Conservation (phyloP, 208 protist species). For the Trypanosoma rangeli region DNA sequence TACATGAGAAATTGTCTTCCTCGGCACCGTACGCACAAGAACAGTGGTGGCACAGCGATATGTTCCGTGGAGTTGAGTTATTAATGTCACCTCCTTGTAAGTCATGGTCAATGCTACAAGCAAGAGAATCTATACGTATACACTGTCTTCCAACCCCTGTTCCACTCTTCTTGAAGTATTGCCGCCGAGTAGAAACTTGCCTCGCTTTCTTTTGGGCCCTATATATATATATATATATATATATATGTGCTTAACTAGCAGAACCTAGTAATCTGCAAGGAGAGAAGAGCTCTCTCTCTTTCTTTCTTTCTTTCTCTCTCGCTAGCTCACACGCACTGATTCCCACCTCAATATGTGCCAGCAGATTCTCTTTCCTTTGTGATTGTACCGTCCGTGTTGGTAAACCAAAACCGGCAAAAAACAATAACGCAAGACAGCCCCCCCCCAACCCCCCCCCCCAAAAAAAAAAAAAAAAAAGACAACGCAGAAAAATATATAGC, state of each 20-base stretch:
- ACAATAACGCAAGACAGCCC: background rate
- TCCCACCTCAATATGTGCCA: background rate
- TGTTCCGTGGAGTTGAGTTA: constrained; percentile 31
- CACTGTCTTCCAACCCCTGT: background rate
- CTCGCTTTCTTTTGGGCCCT: background rate
- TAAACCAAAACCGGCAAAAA: background rate
- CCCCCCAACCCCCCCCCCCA: background rate
- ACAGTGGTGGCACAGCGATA: constrained; percentile 45
- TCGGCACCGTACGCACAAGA: constrained; percentile 29
- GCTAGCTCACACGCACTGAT: background rate
- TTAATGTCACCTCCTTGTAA: constrained; percentile 12
- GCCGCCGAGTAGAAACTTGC: no score
- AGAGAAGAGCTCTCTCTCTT: background rate
- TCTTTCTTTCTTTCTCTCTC: background rate
- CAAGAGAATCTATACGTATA: constrained; percentile 5
- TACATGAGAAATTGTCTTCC: constrained; percentile 4
- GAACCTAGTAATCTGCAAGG: background rate
- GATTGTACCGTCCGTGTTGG: background rate
- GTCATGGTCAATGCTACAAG: constrained; percentile 22
- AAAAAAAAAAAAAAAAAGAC: background rate
- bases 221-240: background rate
- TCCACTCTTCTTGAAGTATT: background rate
- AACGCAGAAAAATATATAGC: background rate
- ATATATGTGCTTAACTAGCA: background rate
- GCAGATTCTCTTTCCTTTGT: background rate